phyloP scores from a whole-genome alignment of 192 early-diverging fungal genomes.

The Lunasporangiospora selenospora region DNA sequence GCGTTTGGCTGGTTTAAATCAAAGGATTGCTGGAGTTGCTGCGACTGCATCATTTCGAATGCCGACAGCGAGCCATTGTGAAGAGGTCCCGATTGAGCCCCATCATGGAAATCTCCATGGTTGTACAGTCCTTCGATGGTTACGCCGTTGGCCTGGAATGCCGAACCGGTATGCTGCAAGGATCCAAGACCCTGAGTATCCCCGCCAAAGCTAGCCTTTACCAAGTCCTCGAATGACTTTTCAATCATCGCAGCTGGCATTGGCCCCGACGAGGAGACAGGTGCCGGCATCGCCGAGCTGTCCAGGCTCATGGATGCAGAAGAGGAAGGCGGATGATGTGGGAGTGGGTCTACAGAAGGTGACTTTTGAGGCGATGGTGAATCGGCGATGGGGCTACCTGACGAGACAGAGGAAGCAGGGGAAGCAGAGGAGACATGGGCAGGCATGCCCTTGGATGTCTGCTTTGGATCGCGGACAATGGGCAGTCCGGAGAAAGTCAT shows the following conservation, averaged over 20 bases:
- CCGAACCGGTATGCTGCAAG: too few relatives aligned
- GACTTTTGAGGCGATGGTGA: constrained; percentile 15
- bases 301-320: too few relatives aligned
- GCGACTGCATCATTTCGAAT: background rate
- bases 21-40: background rate
- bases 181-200: too few relatives aligned
- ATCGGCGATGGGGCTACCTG: too few relatives aligned
- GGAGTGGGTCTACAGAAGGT: background rate
- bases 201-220: constrained; percentile 2
- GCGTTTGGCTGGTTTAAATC: too few relatives aligned
- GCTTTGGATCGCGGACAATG: constrained; percentile 38
- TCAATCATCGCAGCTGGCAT: constrained; percentile 8
- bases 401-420: constrained; percentile 4
- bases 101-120: too few relatives aligned
- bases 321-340: background rate
- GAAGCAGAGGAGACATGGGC: too few relatives aligned
- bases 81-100: background rate
- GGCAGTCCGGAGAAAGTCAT: constrained; percentile 48
- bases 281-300: background rate
- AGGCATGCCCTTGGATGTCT: constrained; percentile 29
- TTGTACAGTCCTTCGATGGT: too few relatives aligned
- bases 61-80: background rate
- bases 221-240: constrained; percentile 14
- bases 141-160: too few relatives aligned
- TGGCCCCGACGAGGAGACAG: background rate